Base-by-base conservation (phyloP, 2,329 filamentous ascomycete species). In the Fusarium sp. region DNA sequence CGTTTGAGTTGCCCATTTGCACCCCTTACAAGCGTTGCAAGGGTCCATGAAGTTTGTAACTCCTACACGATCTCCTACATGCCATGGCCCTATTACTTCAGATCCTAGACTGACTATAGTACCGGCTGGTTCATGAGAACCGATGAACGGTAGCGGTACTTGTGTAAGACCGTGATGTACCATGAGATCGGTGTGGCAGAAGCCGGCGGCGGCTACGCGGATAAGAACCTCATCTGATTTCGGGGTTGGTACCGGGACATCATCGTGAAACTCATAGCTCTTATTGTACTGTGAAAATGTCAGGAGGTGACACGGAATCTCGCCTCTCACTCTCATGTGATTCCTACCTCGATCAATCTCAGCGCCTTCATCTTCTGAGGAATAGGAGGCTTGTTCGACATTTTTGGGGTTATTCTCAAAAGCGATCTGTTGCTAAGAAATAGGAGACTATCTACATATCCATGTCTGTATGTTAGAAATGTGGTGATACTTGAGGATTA, bases 121-220 rank as follows among this genome's bases (percentile, higher is more conserved):
- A 18, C 69, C 72, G 7, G 52, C 67, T 36, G 72, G 72, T 56
- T 74, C 67, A 57, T 74, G 71, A 20, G 67, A 74, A 16, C 62
- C 64, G 12, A 52, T 72, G 23, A 72, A 57, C 6, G 68, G 65
- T 6, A 72, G 55, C 3, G 61, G 41, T n/a, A 57, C 65, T 31
- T 59, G 53, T 16, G 59, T 71, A 9, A 60, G n/a, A 23, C 71
- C 67, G 18, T 62, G 60, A 15, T 68, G 57, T 10, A 74, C 71
- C 42, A 71, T 55, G 40, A 67, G 61, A 30, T 74, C 67, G 3
- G 60, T 71, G 36, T 74, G 72, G 31, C 65, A 74, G 34, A 73
- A 64, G 10, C 56, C 47, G 13, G 49, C 60, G 6, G 65, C 16
- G 12, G 37, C 52, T 11, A 71, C 37, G 8, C 34, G 57, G n/a